phyloP scores from a whole-genome alignment of 495 filamentous ascomycete species.

The Penicillium lividum region DNA sequence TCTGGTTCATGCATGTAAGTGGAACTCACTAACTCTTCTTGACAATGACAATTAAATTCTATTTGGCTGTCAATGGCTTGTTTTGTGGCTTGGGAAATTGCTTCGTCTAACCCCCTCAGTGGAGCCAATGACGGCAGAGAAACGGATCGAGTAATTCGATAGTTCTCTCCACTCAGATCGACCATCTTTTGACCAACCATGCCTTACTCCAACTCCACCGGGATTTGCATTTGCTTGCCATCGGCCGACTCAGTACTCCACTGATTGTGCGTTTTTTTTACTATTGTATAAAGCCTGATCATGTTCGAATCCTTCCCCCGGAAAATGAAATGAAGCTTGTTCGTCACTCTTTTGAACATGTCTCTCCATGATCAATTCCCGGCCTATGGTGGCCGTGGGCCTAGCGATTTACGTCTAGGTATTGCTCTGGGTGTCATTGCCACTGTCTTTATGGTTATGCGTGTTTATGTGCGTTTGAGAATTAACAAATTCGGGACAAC shows the following conservation, averaged over 20 bases:
- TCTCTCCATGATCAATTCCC: slow-evolving; percentile 17
- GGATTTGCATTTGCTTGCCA: slow-evolving; percentile 10
- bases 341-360: slow-evolving; percentile 15
- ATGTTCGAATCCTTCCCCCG: not conserved
- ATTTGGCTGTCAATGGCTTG: slow-evolving; percentile 15
- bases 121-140: slow-evolving; percentile 11
- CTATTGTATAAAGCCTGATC: slow-evolving; percentile 12
- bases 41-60: not conserved
- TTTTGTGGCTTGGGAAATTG: slow-evolving; percentile 9
- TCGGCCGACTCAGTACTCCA: slow-evolving; percentile 2
- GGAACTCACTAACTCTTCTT: not conserved
- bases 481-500: slow-evolving; percentile 31
- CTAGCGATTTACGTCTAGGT: slow-evolving; percentile 24
- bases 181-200: slow-evolving; percentile 8
- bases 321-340: slow-evolving; percentile 1
- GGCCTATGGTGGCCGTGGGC: slow-evolving; percentile 28
- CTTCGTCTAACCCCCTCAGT: not conserved
- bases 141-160: slow-evolving; percentile 5
- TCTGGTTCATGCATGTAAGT: not conserved
- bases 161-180: slow-evolving; percentile 21
- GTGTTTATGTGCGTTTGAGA: slow-evolving; percentile 27
- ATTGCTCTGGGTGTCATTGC: slow-evolving; percentile 22
- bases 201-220: slow-evolving; percentile 6
- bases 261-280: not conserved
- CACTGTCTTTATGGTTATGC: slow-evolving; percentile 27